Conservation (phyloP, 75 land plant species). For the Adiantum capillusveneris region DNA sequence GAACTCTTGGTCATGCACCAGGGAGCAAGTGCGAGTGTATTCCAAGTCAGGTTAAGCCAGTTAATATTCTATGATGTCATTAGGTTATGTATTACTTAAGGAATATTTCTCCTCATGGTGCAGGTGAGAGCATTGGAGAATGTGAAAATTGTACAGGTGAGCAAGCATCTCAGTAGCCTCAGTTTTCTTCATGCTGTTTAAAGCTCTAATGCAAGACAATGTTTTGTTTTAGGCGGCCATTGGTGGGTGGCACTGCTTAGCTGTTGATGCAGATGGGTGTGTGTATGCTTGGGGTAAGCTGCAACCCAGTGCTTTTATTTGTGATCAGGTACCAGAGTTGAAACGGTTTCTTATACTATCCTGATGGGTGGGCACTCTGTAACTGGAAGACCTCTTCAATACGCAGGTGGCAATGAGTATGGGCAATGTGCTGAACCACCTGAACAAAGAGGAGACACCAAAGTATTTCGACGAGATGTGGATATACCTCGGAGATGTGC, state of each 20-base stretch:
- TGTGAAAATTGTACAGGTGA: constrained; percentile 84
- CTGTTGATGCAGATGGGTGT: constrained; percentile 82
- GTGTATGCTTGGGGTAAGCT: constrained; percentile 92
- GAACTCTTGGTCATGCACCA: constrained; percentile 75
- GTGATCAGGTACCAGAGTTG: no score
- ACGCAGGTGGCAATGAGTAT: constrained; percentile 92
- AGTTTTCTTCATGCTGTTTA: no score
- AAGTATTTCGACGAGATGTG: constrained; percentile 69
- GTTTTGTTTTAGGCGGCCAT: constrained; percentile 62
- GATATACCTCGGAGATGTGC: constrained; percentile 78
- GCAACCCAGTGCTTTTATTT: background rate
- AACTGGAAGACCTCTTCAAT: background rate
- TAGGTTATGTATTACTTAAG: no score
- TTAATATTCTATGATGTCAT: no score
- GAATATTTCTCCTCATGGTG: no score
- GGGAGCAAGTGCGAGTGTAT: constrained; percentile 65
- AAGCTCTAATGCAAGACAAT: no score
- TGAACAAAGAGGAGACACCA: constrained; percentile 56
- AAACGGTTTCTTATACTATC: no score
- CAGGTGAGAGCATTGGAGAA: constrained; percentile 52
- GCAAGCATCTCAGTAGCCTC: no score
- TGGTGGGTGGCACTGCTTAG: constrained; percentile 97
- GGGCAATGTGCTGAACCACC: constrained; percentile 94
- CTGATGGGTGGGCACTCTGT: background rate
- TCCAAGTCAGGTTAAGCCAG: constrained; percentile 33